A percentile compares a stretch with the other conserved stretches of the same genome.
phyloP scores from a whole-genome alignment of 75 land plant species.

The Larix kaempferi region DNA sequence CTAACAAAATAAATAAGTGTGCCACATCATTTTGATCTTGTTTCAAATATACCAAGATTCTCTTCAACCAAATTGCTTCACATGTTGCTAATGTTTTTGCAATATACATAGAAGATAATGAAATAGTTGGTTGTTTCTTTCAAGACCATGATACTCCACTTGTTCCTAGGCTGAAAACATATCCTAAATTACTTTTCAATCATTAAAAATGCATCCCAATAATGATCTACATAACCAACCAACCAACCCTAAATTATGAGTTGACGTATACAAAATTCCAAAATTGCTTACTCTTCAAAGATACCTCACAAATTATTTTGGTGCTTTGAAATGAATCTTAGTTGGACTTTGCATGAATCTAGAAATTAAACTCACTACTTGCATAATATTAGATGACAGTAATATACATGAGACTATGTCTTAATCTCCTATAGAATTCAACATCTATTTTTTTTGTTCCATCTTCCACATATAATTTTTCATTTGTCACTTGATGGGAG shows the following conservation, averaged over 20 bases:
- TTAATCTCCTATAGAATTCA: neutral
- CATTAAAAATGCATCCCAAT: conserved; percentile 13
- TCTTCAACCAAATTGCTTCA: conserved; percentile 22
- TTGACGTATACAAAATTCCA: neutral
- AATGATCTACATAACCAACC: conserved; percentile 4
- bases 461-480: no score
- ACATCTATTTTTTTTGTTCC: neutral
- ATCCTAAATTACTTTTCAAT: conserved; percentile 7
- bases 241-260: neutral
- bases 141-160: conserved; percentile 13
- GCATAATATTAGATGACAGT: conserved; percentile 9
- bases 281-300: neutral
- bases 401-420: neutral
- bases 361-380: neutral
- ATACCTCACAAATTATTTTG: neutral
- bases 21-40: neutral
- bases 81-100: neutral
- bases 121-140: conserved; percentile 15
- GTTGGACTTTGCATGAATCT: conserved; percentile 14
- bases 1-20: neutral
- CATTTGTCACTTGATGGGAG: no score
- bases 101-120: conserved; percentile 8
- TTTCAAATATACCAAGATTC: neutral
- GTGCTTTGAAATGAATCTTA: neutral
- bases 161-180: conserved; percentile 5